Base-by-base conservation (phyloP, 108 stramenopile species). In the Fistulifera solaris region DNA sequence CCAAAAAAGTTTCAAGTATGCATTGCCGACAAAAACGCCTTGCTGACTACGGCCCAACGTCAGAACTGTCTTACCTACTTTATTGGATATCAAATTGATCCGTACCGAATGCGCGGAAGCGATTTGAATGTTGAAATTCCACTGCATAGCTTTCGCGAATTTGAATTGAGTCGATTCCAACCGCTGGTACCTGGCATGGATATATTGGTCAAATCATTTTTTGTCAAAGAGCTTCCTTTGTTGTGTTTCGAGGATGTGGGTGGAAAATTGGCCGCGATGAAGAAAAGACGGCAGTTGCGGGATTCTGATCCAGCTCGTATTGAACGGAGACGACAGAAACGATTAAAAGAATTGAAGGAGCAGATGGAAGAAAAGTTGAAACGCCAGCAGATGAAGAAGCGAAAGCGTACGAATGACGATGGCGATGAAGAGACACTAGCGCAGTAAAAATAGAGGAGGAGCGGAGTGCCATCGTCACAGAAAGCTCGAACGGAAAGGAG, bases 1-100 rank as follows among this genome's bases (percentile, higher is more conserved):
- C 87, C 87, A 13, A 93, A 93, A 59, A 85, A 95, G 70, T 76
- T 90, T 40, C 77, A 84, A 70, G 80, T 71, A 1, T 88, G 84
- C 54, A 71, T 88, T 42, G 87, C 87, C 14, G 86, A 88, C 59
- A 57, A 78, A 38, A 54, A 73, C 24, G 78, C 91, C 18, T 35
- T 87, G 45, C 56, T 93, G 27, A 87, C 91, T 4, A 56, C 68
- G 61, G 85, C 73, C 1, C 91, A 93, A 58, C 67, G 87, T 17
- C 67, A 74, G 27, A 93, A 93, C 54, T 77, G 64, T 24, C 67
- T 80, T 12, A 89, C 91, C 13, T 89, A 85, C 66, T 81, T 93
- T 56, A 80, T 93, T 13, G 91, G 91, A 0, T 93, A 87, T 57
- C 60, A 67, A 19, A 82, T 88, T 8, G 87, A 89, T 42, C 75